phyloP scores from a whole-genome alignment of 495 filamentous ascomycete genomes.

The Melanomma pulvis-pyrius region DNA sequence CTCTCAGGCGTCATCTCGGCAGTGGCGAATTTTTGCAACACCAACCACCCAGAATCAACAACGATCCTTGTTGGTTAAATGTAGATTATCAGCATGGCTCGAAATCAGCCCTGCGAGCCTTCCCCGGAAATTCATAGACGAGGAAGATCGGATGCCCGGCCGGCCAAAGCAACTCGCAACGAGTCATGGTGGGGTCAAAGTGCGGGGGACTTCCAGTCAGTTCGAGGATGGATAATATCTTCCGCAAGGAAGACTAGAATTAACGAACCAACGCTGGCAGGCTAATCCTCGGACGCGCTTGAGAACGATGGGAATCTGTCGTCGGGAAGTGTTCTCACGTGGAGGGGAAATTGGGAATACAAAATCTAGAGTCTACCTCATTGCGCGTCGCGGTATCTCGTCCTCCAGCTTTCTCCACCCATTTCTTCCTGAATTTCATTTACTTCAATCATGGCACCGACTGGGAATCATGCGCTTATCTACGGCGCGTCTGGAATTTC shows the following conservation, averaged over 20 bases:
- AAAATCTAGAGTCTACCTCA: conserved; percentile 10
- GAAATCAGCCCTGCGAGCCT: not conserved
- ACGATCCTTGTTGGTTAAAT: not conserved
- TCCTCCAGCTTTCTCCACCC: not conserved
- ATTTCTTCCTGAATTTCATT: not conserved
- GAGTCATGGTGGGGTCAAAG: conserved; percentile 22
- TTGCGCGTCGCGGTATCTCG: not conserved
- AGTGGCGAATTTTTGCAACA: not conserved
- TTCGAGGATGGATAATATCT: conserved; percentile 23
- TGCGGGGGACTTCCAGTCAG: conserved; percentile 7
- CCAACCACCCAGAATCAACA: not conserved
- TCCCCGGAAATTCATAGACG: conserved; percentile 16
- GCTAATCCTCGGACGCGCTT: conserved; percentile 1
- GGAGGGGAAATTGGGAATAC: conserved; percentile 11
- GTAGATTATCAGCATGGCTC: not conserved
- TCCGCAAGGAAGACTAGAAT: conserved; percentile 6
- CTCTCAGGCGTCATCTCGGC: not conserved
- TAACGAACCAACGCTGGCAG: not conserved
- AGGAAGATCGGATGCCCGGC: not conserved
- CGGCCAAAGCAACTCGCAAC: conserved; percentile 2
- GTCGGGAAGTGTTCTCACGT: conserved; percentile 9
- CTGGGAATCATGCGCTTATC: conserved; percentile 42
- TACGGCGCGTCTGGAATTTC: conserved; percentile 49
- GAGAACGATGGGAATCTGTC: not conserved
- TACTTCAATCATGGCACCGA: conserved; percentile 14